phyloP scores from a whole-genome alignment of 306 rosid genomes.

The Delonix regia region DNA sequence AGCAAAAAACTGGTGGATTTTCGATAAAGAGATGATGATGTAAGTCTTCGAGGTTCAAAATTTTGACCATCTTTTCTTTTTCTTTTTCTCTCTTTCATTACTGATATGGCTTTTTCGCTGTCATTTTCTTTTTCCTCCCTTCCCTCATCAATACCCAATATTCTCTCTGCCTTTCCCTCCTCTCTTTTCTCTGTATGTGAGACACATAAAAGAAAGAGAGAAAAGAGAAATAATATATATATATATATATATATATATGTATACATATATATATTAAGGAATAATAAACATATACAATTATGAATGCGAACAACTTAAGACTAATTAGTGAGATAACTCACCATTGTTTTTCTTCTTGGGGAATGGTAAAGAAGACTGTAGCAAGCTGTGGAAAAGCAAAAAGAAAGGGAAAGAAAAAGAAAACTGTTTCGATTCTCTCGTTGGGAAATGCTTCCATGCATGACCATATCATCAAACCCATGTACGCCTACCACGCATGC shows the following conservation, averaged over 20 bases:
- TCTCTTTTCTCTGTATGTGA: conserved; percentile 1
- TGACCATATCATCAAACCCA: conserved; percentile 47
- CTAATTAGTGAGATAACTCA: conserved; percentile 44
- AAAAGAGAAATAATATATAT: not conserved
- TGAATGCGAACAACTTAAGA: conserved; percentile 14
- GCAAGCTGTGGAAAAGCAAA: conserved; percentile 82
- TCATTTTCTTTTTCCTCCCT: conserved; percentile 56
- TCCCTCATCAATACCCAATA: conserved; percentile 29
- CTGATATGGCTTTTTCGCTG: conserved; percentile 65
- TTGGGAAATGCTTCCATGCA: conserved; percentile 96
- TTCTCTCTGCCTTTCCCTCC: conserved; percentile 39
- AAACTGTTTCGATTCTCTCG: conserved; percentile 90
- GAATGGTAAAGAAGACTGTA: conserved; percentile 91
- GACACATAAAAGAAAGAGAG: not conserved
- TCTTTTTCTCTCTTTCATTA: conserved; percentile 45
- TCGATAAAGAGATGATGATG: conserved; percentile 93
- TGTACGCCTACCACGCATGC: conserved; percentile 40
- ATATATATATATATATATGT: not conserved
- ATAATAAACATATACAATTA: conserved; percentile 5
- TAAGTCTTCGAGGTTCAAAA: conserved; percentile 84
- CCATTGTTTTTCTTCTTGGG: conserved; percentile 58
- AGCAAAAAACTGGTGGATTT: conserved; percentile 61
- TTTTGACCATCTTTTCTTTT: conserved; percentile 88
- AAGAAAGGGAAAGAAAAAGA: conserved; percentile 52
- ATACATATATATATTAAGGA: too few relatives aligned